Base-by-base conservation (phyloP, 1,284 basidiomycete genomes). In the Fomitopsis pinicola region DNA sequence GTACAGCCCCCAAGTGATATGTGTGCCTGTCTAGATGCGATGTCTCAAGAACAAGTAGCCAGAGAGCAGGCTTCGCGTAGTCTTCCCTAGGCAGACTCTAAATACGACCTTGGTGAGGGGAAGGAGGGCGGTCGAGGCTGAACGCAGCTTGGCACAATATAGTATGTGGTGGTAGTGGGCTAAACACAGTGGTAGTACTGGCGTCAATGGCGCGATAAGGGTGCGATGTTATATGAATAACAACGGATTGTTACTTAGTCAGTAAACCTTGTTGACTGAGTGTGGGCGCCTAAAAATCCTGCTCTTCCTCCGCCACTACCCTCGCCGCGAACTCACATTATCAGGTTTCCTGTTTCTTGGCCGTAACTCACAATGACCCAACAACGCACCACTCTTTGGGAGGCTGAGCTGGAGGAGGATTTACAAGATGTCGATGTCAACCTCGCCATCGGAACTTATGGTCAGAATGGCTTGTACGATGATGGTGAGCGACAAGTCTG, bases 371-470 rank as follows among this genome's bases (percentile, higher is more conserved):
- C 53, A 22, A 85, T 86, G 83, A 75, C 83, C 50, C 84, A 85
- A 74, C 86, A 86, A 74, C 82, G 87, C 40, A 82, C 84, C 66
- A 76, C 84, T 44, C 69, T 89, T 26, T 91, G 89, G 89, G 85
- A 85, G 19, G 65, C 71, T 2, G 89, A 92, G 68, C 79, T 91
- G 59, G 90, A 92, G 63, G 89, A 91, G 64, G 86, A 86, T 33
- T 75, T 86, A n/a, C 80, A 83, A 64, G 89, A 89, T 67, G 86
- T 89, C 50, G 88, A 91, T 66, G 78, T 91, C 52, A 85, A 82
- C 63, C 79, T 92, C 60, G 80, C 88, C 0, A 85, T 92, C 60
- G 87, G 85, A 61, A 84, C 80, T 65, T 92, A 91, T 67, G 84
- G 83, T 19, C 82, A 88, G 67, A 79, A 80, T 68, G 85, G 83